phyloP scores from a whole-genome alignment of 2,329 filamentous ascomycete genomes.

The Endoconidiophora polonica region DNA sequence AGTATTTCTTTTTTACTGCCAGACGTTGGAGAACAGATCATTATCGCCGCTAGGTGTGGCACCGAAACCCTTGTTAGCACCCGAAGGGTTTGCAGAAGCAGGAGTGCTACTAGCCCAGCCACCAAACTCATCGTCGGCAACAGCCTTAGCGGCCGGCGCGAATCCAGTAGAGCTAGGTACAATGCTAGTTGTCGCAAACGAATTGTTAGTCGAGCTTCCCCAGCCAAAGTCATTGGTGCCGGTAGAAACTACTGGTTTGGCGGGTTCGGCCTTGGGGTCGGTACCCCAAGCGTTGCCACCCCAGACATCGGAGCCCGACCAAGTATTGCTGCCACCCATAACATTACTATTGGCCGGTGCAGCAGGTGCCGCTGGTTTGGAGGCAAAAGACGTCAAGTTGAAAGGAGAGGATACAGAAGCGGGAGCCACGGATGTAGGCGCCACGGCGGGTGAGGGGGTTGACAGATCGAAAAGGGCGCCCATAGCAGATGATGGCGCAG shows the following conservation, averaged over 20 bases:
- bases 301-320: constrained; percentile 57
- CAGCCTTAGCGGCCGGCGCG: constrained; percentile 37
- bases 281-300: constrained; percentile 71
- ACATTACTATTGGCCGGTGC: constrained; percentile 16
- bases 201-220: constrained; percentile 25
- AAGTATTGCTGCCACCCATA: constrained; percentile 23
- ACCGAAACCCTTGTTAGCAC: constrained; percentile 32
- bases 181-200: constrained; percentile 42
- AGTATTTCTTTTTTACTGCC: constrained; percentile 41
- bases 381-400: constrained; percentile 47
- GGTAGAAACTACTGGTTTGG: constrained; percentile 25
- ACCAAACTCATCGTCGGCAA: constrained; percentile 83
- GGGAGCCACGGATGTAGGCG: constrained; percentile 20
- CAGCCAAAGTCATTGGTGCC: constrained; percentile 46
- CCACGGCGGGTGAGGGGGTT: constrained; percentile 29
- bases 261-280: constrained; percentile 30
- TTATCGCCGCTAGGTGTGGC: constrained; percentile 36
- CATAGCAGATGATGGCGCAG: constrained; percentile 40
- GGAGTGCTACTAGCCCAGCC: constrained; percentile 67
- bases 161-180: constrained; percentile 48
- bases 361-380: constrained; percentile 24
- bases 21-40: constrained; percentile 91
- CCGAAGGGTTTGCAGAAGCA: constrained; percentile 29
- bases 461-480: constrained; percentile 72
- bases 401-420: constrained; percentile 37